Conservation (phyloP, 2,329 filamentous ascomycete genomes). For the Escovopsis sp. region DNA sequence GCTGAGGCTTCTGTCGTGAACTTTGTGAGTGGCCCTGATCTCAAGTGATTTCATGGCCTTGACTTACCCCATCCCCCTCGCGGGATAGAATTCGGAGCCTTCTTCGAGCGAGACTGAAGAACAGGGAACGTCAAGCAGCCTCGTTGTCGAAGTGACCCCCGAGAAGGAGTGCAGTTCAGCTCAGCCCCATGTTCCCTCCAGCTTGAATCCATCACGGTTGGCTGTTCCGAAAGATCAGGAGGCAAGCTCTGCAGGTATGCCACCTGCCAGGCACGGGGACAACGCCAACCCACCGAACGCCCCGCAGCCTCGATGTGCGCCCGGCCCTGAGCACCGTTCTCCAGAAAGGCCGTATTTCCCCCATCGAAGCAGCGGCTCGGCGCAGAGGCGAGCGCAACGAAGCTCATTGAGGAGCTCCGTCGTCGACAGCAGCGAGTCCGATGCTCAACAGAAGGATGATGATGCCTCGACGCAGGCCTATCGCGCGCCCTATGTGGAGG, state of each 20-base stretch:
- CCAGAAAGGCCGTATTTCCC: constrained; percentile 9
- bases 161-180: too few relatives aligned
- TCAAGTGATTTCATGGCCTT: too few relatives aligned
- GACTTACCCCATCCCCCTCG: too few relatives aligned
- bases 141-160: too few relatives aligned
- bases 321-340: constrained; percentile 1
- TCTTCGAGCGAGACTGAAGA: too few relatives aligned
- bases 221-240: too few relatives aligned
- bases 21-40: constrained; percentile 8
- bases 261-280: background rate
- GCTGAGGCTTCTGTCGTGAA: constrained; percentile 14
- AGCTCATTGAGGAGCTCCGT: constrained; percentile 5
- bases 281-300: background rate
- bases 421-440: background rate
- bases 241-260: too few relatives aligned
- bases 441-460: background rate
- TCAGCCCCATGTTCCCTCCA: too few relatives aligned
- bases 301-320: background rate
- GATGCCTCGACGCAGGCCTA: constrained; percentile 7
- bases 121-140: too few relatives aligned
- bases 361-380: constrained; percentile 12
- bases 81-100: too few relatives aligned
- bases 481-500: constrained; percentile 15
- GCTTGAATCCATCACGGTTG: too few relatives aligned
- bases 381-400: constrained; percentile 16